phyloP scores from a whole-genome alignment of 192 early-diverging fungal species.

The Entomortierella beljakovae region DNA sequence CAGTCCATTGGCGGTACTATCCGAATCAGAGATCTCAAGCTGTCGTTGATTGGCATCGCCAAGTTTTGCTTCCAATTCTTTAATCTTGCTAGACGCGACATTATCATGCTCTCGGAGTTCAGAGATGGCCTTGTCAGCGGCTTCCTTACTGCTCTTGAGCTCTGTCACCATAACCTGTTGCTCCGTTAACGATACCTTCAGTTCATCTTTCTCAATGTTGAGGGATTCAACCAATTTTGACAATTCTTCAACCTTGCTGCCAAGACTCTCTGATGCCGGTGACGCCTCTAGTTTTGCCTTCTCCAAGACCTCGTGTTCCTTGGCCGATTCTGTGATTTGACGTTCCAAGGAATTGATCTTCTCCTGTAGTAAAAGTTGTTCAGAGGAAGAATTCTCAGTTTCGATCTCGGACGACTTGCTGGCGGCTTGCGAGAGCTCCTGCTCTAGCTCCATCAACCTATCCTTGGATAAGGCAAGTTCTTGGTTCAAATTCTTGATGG shows the following conservation, averaged over 20 bases:
- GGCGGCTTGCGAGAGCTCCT: background rate
- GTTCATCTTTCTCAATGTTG: background rate
- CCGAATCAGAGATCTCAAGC: background rate
- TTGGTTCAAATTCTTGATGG: background rate
- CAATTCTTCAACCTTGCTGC: background rate
- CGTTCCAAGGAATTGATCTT: background rate
- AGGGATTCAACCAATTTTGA: background rate
- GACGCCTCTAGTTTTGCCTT: no score
- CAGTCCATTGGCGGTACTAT: background rate
- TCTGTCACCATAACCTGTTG: background rate
- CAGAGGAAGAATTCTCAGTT: background rate
- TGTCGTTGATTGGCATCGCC: background rate
- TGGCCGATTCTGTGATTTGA: background rate
- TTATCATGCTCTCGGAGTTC: background rate
- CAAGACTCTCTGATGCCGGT: no score
- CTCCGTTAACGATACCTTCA: background rate
- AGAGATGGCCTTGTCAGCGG: background rate
- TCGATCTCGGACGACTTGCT: background rate
- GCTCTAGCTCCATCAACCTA: background rate
- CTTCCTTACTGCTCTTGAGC: background rate
- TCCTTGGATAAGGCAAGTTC: background rate
- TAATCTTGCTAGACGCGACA: background rate
- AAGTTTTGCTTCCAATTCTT: slow-evolving; percentile 5
- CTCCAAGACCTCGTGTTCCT: background rate
- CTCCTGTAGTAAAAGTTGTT: background rate